Conservation (phyloP, 1,284 basidiomycete genomes). For the Ganoderma lingzhi region DNA sequence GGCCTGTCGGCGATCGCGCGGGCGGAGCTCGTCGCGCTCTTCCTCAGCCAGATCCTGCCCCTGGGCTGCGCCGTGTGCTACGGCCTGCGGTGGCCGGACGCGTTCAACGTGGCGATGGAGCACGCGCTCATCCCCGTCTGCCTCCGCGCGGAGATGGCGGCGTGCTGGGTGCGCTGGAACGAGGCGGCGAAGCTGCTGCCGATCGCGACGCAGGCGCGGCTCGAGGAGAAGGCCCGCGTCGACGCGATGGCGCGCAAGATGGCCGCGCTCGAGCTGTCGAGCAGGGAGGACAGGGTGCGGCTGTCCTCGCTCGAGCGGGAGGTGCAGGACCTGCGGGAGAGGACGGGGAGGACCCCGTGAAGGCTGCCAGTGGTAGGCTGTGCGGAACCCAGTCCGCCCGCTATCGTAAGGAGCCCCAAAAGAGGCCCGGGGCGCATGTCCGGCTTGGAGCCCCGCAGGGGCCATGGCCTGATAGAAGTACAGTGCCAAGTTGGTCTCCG, state of each 20-base stretch:
- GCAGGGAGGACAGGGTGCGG: constrained; percentile 53
- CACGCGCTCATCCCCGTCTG: constrained; percentile 36
- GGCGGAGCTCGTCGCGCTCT: constrained; percentile 54
- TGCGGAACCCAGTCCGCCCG: not conserved
- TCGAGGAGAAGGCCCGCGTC: constrained; percentile 48
- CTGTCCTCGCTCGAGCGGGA: constrained; percentile 51
- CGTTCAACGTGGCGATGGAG: constrained; percentile 41
- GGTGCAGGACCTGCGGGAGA: constrained; percentile 52
- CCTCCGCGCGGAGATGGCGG: constrained; percentile 33
- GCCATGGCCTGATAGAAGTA: not conserved
- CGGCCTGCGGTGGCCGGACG: constrained; percentile 44
- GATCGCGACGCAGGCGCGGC: constrained; percentile 36
- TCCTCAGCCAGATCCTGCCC: constrained; percentile 58
- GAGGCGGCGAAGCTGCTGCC: constrained; percentile 40
- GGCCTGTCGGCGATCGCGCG: constrained; percentile 58
- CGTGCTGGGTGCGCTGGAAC: constrained; percentile 35
- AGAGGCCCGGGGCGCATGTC: not conserved
- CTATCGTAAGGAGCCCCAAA: constrained; percentile 7
- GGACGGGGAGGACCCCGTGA: constrained; percentile 22
- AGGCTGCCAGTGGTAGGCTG: no score
- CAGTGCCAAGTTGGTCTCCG: not conserved
- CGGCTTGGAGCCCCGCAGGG: not conserved
- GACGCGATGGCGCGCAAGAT: constrained; percentile 50
- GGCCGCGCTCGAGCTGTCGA: constrained; percentile 51
- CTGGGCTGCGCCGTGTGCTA: constrained; percentile 49